These are phyloP conservation scores for Colletotrichum sp. DNA, from an alignment of 2,329 filamentous ascomycete species.

Conservation along the genomic window DNA sequence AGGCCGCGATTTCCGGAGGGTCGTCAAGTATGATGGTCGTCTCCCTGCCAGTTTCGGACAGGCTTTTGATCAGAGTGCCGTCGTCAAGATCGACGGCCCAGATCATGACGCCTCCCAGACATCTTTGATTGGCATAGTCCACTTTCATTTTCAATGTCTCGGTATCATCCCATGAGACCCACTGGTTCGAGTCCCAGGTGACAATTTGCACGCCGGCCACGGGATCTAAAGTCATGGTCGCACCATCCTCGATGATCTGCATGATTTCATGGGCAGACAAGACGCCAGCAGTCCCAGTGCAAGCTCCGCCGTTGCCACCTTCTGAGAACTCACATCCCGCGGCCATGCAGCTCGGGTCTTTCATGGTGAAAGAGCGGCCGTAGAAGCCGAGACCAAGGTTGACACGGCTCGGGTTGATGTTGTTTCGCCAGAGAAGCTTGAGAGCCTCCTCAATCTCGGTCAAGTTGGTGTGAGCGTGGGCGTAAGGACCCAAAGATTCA, in stretches of 20 bases:
- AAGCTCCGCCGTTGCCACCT: slow-evolving; percentile 30
- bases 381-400: slow-evolving; percentile 53
- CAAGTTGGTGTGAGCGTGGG: slow-evolving; percentile 49
- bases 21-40: background rate
- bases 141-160: slow-evolving; percentile 37
- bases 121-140: slow-evolving; percentile 32
- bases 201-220: slow-evolving; percentile 35
- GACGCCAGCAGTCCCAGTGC: slow-evolving; percentile 31
- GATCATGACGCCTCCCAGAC: slow-evolving; percentile 29
- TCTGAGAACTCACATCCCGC: slow-evolving; percentile 34
- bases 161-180: slow-evolving; percentile 41
- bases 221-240: slow-evolving; percentile 25
- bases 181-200: slow-evolving; percentile 37
- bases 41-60: background rate
- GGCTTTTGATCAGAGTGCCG: slow-evolving; percentile 21
- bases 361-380: slow-evolving; percentile 37
- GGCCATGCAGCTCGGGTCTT: slow-evolving; percentile 26
- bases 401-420: slow-evolving; percentile 46
- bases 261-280: slow-evolving; percentile 37
- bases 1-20: background rate
- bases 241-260: slow-evolving; percentile 28
- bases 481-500: slow-evolving; percentile 32
- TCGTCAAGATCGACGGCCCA: slow-evolving; percentile 35
- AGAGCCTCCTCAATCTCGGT: slow-evolving; percentile 49
- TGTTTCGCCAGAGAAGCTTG: slow-evolving; percentile 53